Conservation (phyloP, 2,329 filamentous ascomycete genomes). For the Lasiodiplodia citricola region DNA sequence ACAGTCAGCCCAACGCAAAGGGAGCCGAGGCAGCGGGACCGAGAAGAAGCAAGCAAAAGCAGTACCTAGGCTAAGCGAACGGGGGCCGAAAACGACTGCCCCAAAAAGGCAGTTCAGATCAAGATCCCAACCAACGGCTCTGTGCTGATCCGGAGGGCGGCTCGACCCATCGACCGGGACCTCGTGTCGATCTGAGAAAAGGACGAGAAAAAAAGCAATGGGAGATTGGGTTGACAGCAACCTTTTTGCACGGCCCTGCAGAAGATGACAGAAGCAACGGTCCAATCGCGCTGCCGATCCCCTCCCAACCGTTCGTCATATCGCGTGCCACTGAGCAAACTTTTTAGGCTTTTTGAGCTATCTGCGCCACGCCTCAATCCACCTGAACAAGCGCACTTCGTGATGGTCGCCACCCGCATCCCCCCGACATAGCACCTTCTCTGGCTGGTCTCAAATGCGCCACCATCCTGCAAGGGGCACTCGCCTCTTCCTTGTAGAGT, state of each 20-base stretch:
- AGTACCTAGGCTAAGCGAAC: background rate
- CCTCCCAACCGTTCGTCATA: background rate
- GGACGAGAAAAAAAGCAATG: background rate
- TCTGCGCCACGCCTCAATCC: background rate
- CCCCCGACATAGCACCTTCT: background rate
- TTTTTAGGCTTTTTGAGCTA: background rate
- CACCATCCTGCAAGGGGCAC: conserved; percentile 13
- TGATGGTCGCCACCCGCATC: conserved; percentile 12
- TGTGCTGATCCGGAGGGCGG: conserved; percentile 16
- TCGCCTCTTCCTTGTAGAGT: background rate
- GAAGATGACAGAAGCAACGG: background rate
- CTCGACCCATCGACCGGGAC: conserved; percentile 9
- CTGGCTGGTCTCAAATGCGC: background rate
- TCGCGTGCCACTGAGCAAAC: background rate
- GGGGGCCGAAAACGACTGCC: conserved; percentile 4
- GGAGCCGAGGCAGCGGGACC: background rate
- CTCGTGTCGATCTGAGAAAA: background rate
- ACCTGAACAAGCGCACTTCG: conserved; percentile 7
- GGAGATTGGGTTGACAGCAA: background rate
- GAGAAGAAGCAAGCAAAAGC: background rate
- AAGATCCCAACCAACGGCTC: background rate
- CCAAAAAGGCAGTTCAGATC: conserved; percentile 15
- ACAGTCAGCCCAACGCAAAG: background rate
- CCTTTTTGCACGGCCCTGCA: background rate
- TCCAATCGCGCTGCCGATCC: background rate